Percentiles rank a stretch among this genome's conserved stretches.
Conservation (phyloP, 108 stramenopile genomes). For the Thalassiosira profunda region DNA sequence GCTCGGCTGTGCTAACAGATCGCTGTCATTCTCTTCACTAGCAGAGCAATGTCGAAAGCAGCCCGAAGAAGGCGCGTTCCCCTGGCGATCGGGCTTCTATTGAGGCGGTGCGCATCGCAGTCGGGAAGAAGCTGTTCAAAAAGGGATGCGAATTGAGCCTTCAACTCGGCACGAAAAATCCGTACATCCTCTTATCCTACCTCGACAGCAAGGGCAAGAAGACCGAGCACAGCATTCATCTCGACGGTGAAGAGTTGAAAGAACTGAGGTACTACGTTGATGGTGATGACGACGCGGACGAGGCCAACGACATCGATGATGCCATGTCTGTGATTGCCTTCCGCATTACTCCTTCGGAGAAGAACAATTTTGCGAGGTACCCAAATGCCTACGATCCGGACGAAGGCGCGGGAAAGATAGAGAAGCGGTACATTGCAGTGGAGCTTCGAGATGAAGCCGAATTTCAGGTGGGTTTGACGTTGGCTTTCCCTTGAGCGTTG, state of each 20-base stretch:
- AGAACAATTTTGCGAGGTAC: constrained; percentile 38
- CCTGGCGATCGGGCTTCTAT: constrained; percentile 30
- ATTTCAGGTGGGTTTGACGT: constrained; percentile 15
- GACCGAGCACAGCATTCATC: constrained; percentile 8
- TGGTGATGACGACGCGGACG: constrained; percentile 9
- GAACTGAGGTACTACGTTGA: constrained; percentile 48
- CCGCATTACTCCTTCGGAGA: constrained; percentile 36
- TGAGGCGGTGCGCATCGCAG: constrained; percentile 56
- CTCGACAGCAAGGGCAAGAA: background rate
- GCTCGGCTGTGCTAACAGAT: too few species aligned
- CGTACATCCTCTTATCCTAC: constrained; percentile 36
- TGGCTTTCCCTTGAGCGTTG: background rate
- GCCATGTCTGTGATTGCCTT: constrained; percentile 51
- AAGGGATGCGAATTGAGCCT: constrained; percentile 38
- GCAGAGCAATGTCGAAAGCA: too few species aligned
- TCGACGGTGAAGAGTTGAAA: constrained; percentile 42
- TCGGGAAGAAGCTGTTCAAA: constrained; percentile 51
- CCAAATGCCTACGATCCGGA: constrained; percentile 34
- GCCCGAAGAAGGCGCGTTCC: background rate
- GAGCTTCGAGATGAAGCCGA: constrained; percentile 52
- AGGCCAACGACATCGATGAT: constrained; percentile 22
- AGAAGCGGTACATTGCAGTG: constrained; percentile 48
- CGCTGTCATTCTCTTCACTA: too few species aligned
- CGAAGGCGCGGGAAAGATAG: background rate
- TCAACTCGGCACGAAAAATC: constrained; percentile 32